phyloP scores from a whole-genome alignment of 2,329 filamentous ascomycete genomes.

The Scortechinia acanthostroma region DNA sequence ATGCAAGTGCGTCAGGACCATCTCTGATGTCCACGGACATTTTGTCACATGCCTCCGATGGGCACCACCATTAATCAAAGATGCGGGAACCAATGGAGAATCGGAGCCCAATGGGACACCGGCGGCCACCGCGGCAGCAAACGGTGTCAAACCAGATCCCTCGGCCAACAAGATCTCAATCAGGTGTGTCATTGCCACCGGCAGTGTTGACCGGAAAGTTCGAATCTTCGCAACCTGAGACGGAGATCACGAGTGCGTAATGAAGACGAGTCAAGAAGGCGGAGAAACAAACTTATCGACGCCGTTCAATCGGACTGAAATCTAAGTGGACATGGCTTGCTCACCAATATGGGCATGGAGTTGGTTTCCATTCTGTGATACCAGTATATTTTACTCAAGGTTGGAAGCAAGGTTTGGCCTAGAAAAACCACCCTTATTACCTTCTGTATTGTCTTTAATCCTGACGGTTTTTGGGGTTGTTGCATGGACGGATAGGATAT shows the following conservation, averaged over 20 bases:
- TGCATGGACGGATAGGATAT: no score
- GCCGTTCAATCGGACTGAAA: no score
- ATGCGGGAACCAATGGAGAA: constrained; percentile 35
- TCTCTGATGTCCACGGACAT: constrained; percentile 72
- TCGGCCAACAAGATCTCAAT: constrained; percentile 54
- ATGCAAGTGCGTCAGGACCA: constrained; percentile 77
- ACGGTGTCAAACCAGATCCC: constrained; percentile 36
- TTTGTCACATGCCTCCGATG: constrained; percentile 83
- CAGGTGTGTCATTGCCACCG: constrained; percentile 79
- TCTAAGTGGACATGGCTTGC: no score
- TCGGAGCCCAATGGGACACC: no score
- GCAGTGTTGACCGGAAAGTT: constrained; percentile 75
- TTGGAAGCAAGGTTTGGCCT: no score
- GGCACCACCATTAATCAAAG: constrained; percentile 71
- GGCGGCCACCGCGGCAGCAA: constrained; percentile 21
- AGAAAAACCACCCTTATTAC: no score
- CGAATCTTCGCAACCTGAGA: constrained; percentile 66
- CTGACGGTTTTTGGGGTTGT: no score
- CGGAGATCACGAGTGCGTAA: no score
- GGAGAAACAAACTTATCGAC: no score
- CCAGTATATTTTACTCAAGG: no score
- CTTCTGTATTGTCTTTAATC: no score
- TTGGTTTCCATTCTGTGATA: neutral
- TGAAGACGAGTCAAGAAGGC: neutral
- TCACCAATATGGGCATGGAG: no score